A percentile compares a stretch with the other conserved stretches of the same genome.
phyloP scores from a whole-genome alignment of 1,284 basidiomycete genomes.

The Inonotus hispidus region DNA sequence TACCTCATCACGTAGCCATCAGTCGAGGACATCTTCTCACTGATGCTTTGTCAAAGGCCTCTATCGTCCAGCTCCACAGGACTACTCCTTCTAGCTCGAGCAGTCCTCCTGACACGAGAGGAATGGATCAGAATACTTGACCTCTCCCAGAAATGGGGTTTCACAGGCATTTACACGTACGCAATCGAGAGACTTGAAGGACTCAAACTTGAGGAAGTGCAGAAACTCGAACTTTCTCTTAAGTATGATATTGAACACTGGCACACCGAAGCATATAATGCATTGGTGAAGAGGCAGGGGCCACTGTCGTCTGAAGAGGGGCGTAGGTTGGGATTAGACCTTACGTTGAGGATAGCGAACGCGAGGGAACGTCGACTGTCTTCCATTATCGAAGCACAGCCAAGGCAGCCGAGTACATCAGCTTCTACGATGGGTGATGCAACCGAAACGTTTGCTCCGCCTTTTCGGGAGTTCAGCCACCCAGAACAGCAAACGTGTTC shows the following conservation, averaged over 20 bases:
- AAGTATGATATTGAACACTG: conserved; percentile 2
- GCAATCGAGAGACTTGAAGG: not conserved
- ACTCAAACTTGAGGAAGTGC: not conserved
- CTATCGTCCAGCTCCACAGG: not conserved
- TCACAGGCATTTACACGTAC: not conserved
- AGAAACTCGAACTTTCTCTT: not conserved
- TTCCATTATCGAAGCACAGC: not conserved
- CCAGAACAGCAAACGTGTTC: no score
- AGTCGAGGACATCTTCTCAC: not conserved
- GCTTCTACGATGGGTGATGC: no score
- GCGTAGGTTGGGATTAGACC: not conserved
- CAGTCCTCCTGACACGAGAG: not conserved
- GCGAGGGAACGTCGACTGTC: not conserved
- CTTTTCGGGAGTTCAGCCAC: no score
- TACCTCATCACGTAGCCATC: not conserved
- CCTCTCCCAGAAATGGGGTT: conserved; percentile 6
- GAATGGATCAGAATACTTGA: conserved; percentile 5
- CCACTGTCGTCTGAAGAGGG: not conserved
- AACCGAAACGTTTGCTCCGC: no score
- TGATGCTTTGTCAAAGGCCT: not conserved
- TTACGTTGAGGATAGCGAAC: not conserved
- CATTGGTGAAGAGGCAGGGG: not conserved
- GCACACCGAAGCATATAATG: not conserved
- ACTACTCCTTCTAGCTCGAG: not conserved
- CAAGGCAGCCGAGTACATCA: no score